Base-by-base conservation (phyloP, 2,329 filamentous ascomycete genomes). In the Purpureocillium lavendulum region DNA sequence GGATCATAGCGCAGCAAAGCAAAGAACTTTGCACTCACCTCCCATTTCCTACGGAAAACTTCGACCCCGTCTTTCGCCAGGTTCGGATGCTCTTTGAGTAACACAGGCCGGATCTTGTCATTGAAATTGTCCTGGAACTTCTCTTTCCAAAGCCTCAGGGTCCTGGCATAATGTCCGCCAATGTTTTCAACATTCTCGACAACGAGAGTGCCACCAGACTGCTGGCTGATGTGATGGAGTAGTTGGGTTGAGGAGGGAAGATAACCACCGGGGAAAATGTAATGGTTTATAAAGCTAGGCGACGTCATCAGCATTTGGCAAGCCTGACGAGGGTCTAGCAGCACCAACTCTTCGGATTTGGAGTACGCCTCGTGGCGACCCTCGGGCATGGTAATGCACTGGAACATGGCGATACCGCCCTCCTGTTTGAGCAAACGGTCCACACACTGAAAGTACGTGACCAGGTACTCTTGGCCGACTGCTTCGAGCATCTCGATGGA, bases 401-500 rank as follows among this genome's bases (percentile, higher is more conserved):
- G 83, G 57, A 87, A 84, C 35, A 82, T 75, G 7, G 77, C 80
- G 33, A 85, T 73, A 1, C 81, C 77, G 3, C 77, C 78, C 13
- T 81, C 69, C 35, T 67, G 69, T 58, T 87, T 85, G 33, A 87
- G 58, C 26, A 85, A 57, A 41, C 66, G 65, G 49, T 85, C 65
- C 37, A 87, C 67, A 47, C 73, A 76, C 14, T 65, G 61, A 53
- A 87, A 87, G 53, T 86, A 87, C 2, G 73, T 80, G 15, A 70
- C 66, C 26, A 87, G 58, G 48, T 76, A 86, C 52, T 83, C 78
- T 38, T 71, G 65, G 3, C 83, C 83, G 0, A 87, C 83, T 2
- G 80, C 80, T 61, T 87, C 84, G 16, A 87, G 64, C 84, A 87
- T 87, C 54, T 87, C 84, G 42, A 87, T 84, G 4, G 80, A 84